Conservation (phyloP, 208 protist species). For the Wallacemonas collosoma region DNA sequence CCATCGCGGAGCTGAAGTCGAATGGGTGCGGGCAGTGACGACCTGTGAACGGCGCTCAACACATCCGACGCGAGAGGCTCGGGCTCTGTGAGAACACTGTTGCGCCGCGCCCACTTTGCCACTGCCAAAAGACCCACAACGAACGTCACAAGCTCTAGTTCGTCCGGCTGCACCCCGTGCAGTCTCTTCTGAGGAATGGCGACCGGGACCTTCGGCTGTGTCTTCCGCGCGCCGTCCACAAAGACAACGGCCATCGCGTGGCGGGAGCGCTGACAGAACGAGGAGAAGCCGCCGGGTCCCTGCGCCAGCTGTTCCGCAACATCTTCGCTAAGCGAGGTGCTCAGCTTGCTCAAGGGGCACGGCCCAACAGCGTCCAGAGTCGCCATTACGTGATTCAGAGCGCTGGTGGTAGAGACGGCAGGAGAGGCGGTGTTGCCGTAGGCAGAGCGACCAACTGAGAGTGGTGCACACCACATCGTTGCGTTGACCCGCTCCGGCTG, state of each 20-base stretch:
- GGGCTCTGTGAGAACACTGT: background rate
- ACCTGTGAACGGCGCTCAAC: background rate
- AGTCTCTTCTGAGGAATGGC: background rate
- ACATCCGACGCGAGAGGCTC: constrained; percentile 7
- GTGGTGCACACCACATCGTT: no score
- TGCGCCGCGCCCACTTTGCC: constrained; percentile 6
- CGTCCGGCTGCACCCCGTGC: background rate
- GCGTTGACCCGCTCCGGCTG: no score
- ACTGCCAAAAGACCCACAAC: constrained; percentile 3
- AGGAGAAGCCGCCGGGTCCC: constrained; percentile 31
- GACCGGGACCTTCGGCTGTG: constrained; percentile 1
- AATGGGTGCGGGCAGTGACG: background rate
- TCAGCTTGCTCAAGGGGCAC: constrained; percentile 66
- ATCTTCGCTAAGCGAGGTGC: constrained; percentile 52
- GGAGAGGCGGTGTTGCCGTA: background rate
- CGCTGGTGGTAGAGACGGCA: background rate
- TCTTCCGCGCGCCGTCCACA: constrained; percentile 3
- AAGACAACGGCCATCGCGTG: constrained; percentile 2
- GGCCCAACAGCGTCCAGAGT: constrained; percentile 33
- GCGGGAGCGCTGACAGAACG: background rate
- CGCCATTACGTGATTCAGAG: background rate
- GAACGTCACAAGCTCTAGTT: background rate
- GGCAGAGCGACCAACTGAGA: background rate
- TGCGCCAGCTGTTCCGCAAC: constrained; percentile 44
- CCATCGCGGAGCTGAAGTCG: constrained; percentile 1